Evolutionary conservation across 192 early-diverging fungal genomes (phyloP), one percentile per base, ranked within the genome.

Genomic region (Kickxella alabastrina): DNA sequence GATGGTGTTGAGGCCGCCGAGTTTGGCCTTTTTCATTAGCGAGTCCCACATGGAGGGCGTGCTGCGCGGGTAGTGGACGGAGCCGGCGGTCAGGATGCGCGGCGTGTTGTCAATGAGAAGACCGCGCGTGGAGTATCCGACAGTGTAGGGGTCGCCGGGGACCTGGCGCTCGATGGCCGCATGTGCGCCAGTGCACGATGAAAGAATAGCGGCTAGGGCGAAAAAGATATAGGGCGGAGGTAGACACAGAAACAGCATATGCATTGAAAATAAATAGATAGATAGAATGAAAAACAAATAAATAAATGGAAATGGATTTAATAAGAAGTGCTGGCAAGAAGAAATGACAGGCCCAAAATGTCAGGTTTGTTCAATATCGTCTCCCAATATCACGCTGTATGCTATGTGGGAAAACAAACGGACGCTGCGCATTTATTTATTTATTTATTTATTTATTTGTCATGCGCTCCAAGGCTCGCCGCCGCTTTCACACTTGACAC

Each of bases 31-130:
- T 21, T 65, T 54, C 59, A 85, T 64, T 15, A 83, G 52, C 29
- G 56, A 52, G 29, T 77, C 79, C 81, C 83, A 85, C 77, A 80
- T 75, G 22, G 29, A 41, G 2, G 81, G 78, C 38, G 76, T 62
- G 54, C 77, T 80, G 24, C 83, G 69, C 12, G 81, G 79, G 52
- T 85, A 85, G 61, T 85, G 83, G 49, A 85, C 79, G 7, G 78
- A 53, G 9, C 79, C 83, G 9, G 62, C 51, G 1, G 78, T 64
- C 32, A 84, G 59, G 12, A 76, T 26, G 4, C 54, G 45, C 17
- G 62, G 66, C 43, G 42, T n/a, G 23, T 57, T 66, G 51, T 76
- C 58, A 23, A 76, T 76, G 13, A 59, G 27, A 24, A 71, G 42
- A 12, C 68, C 68, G 41, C 68, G 60, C 10, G 55, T 3, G 3